A percentile compares a stretch with the other conserved stretches of the same genome.
Conservation (phyloP, 768 basidiomycete species). For the Solioccasus polychromus region DNA sequence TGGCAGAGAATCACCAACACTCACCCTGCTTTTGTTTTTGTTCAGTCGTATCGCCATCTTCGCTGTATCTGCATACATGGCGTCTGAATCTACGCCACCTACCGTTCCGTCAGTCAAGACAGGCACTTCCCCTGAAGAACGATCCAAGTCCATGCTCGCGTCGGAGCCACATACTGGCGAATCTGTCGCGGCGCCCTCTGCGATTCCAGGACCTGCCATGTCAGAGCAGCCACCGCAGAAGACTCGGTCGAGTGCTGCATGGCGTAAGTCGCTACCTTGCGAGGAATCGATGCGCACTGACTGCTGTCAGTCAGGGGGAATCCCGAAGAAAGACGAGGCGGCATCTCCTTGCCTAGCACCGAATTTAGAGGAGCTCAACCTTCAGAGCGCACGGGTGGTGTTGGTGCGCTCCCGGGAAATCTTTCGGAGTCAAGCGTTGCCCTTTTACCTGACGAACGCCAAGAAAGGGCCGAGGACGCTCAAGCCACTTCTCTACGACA, state of each 20-base stretch:
- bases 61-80: slow-evolving; percentile 9
- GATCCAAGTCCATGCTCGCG: slow-evolving; percentile 18
- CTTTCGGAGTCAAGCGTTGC: slow-evolving; percentile 45
- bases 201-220: too few species aligned
- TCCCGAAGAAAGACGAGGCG: too few species aligned
- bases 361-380: slow-evolving; percentile 34
- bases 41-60: background rate
- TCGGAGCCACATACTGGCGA: too few species aligned
- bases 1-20: too few species aligned
- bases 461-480: slow-evolving; percentile 7
- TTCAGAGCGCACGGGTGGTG: slow-evolving; percentile 35
- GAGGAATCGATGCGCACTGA: slow-evolving; percentile 6
- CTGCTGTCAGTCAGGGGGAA: too few species aligned
- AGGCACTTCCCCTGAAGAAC: slow-evolving; percentile 16
- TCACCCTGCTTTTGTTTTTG: too few species aligned
- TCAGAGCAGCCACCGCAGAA: too few species aligned
- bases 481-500: slow-evolving; percentile 4
- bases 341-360: slow-evolving; percentile 35
- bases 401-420: slow-evolving; percentile 49
- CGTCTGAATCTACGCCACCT: slow-evolving; percentile 9
- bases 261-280: slow-evolving; percentile 10
- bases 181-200: too few species aligned
- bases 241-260: too few species aligned
- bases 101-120: slow-evolving; percentile 15
- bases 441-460: slow-evolving; percentile 46